A percentile compares a stretch with the other conserved stretches of the same genome.
phyloP scores from a whole-genome alignment of 2,329 filamentous ascomycete genomes.

The Echinosphaeria canescens region DNA sequence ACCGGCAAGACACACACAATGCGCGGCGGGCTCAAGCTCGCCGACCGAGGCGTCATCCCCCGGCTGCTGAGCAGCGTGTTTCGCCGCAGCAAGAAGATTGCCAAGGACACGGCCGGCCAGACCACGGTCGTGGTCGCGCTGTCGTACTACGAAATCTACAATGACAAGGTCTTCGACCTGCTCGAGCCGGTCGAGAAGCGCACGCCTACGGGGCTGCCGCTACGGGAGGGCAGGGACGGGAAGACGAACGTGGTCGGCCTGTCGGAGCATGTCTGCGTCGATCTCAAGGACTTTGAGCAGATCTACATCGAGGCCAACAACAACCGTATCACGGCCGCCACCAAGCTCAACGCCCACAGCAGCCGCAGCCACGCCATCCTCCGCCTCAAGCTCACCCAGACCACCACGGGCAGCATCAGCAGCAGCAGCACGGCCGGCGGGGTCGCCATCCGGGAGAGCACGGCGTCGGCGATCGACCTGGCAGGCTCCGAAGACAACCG shows the following conservation, averaged over 20 bases:
- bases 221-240: slow-evolving; percentile 59
- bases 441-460: slow-evolving; percentile 45
- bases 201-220: slow-evolving; percentile 55
- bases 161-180: slow-evolving; percentile 83
- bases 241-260: slow-evolving; percentile 76
- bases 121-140: slow-evolving; percentile 55
- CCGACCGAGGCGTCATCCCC: slow-evolving; percentile 75
- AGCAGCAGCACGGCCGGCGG: neutral
- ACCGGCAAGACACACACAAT: slow-evolving; percentile 95
- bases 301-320: slow-evolving; percentile 84
- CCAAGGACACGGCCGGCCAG: slow-evolving; percentile 52
- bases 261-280: slow-evolving; percentile 62
- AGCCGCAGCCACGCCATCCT: slow-evolving; percentile 81
- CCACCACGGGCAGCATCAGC: slow-evolving; percentile 26
- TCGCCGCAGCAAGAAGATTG: slow-evolving; percentile 63
- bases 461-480: slow-evolving; percentile 81
- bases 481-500: slow-evolving; percentile 93
- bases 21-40: slow-evolving; percentile 72
- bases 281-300: slow-evolving; percentile 74
- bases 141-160: slow-evolving; percentile 95
- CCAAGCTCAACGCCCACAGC: slow-evolving; percentile 82
- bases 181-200: slow-evolving; percentile 79
- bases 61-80: slow-evolving; percentile 71
- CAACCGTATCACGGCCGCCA: slow-evolving; percentile 74
- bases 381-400: slow-evolving; percentile 71